Percentiles rank a stretch among this genome's conserved stretches.
Conservation (phyloP, 2,329 filamentous ascomycete species). For the Blastomyces gilchristii region DNA sequence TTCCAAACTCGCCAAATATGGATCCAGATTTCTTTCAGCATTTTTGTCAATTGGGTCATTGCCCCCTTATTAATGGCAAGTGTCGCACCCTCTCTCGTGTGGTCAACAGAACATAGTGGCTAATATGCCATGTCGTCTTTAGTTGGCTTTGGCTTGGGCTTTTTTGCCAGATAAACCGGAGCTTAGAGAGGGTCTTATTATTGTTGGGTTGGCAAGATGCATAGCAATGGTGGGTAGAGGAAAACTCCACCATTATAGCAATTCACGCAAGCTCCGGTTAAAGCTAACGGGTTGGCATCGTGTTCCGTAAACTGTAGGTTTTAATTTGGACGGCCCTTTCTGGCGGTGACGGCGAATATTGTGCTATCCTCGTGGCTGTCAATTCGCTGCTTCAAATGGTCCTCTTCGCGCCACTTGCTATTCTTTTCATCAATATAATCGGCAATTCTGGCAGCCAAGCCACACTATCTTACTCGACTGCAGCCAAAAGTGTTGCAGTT, state of each 20-base stretch:
- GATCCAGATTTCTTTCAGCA: slow-evolving; percentile 67
- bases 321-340: slow-evolving; percentile 71
- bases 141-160: slow-evolving; percentile 44
- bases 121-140: neutral
- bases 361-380: slow-evolving; percentile 65
- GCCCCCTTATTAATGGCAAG: slow-evolving; percentile 71
- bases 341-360: slow-evolving; percentile 70
- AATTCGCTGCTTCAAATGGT: slow-evolving; percentile 68
- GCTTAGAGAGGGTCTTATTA: slow-evolving; percentile 56
- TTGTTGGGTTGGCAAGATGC: slow-evolving; percentile 75
- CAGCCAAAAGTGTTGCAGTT: slow-evolving; percentile 70
- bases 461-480: slow-evolving; percentile 50
- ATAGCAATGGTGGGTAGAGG: slow-evolving; percentile 64
- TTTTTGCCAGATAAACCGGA: slow-evolving; percentile 43
- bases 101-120: neutral
- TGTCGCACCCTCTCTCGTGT: neutral
- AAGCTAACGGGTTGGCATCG: neutral
- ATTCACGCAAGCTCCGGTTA: neutral
- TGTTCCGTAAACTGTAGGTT: slow-evolving; percentile 29
- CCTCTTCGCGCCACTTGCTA: slow-evolving; percentile 57
- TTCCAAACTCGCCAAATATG: slow-evolving; percentile 55
- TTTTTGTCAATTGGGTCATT: slow-evolving; percentile 72
- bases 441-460: slow-evolving; percentile 39
- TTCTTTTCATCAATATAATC: slow-evolving; percentile 63
- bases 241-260: neutral